phyloP scores from a whole-genome alignment of 331 rosid species.

The Acacia pycnantha region DNA sequence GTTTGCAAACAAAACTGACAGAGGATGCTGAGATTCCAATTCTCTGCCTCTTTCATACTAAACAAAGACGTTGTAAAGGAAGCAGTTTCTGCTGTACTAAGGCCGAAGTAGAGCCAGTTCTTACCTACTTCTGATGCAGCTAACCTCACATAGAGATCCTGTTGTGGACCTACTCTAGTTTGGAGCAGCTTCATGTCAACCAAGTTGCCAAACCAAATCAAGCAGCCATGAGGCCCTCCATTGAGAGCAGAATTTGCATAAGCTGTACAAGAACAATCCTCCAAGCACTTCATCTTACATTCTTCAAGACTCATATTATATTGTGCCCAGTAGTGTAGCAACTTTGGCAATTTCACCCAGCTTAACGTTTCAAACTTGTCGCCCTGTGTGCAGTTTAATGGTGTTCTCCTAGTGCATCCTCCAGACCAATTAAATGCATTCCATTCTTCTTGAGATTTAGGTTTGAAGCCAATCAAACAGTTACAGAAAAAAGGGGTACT shows the following conservation, averaged over 20 bases:
- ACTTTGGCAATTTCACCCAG: conserved; percentile 33
- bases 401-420: conserved; percentile 29
- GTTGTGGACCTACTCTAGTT: conserved; percentile 24
- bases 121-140: conserved; percentile 65
- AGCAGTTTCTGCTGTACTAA: not conserved
- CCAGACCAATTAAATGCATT: conserved; percentile 5
- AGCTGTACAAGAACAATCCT: conserved; percentile 39
- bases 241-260: conserved; percentile 18
- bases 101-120: not conserved
- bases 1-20: not conserved
- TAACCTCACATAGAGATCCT: conserved; percentile 42
- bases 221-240: conserved; percentile 27
- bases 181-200: conserved; percentile 14
- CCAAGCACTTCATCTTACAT: conserved; percentile 35
- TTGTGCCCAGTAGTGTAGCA: conserved; percentile 2
- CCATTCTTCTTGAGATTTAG: conserved; percentile 35
- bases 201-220: conserved; percentile 36
- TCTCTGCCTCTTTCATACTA: not conserved
- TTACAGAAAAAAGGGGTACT: conserved; percentile 14
- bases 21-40: not conserved
- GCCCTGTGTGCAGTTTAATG: conserved; percentile 26
- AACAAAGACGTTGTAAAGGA: not conserved
- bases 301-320: conserved; percentile 22
- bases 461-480: conserved; percentile 35
- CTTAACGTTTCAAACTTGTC: conserved; percentile 30